Percentiles rank a stretch among this genome's conserved stretches.
Conservation (phyloP, 2,329 filamentous ascomycete species). For the Pseudocercospora pini-densiflorae region DNA sequence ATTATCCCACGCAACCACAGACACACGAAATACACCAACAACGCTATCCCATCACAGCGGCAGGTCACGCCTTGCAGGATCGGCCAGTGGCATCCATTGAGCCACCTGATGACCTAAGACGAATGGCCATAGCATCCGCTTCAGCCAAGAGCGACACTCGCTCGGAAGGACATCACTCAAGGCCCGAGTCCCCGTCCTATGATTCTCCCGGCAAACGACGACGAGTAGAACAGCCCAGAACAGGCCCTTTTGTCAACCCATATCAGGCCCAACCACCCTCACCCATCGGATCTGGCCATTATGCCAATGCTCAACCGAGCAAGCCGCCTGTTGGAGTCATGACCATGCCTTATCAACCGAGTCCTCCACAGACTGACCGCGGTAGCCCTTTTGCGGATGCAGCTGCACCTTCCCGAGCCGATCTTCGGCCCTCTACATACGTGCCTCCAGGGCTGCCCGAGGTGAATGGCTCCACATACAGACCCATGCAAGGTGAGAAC, state of each 20-base stretch:
- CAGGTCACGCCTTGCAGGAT: constrained; percentile 19
- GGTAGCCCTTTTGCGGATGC: constrained; percentile 14
- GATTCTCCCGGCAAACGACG: constrained; percentile 18
- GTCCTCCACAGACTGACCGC: constrained; percentile 2
- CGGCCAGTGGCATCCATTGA: constrained; percentile 33
- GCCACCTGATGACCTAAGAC: constrained; percentile 25
- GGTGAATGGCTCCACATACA: background rate
- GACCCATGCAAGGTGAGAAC: constrained; percentile 3
- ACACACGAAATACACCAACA: constrained; percentile 3
- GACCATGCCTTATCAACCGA: constrained; percentile 1
- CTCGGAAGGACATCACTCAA: constrained; percentile 16
- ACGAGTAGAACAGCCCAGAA: constrained; percentile 11
- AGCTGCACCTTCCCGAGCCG: background rate
- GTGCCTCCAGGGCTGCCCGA: background rate
- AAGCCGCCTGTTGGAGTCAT: background rate
- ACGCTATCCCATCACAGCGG: constrained; percentile 10
- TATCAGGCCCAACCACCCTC: constrained; percentile 7
- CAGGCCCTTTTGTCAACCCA: background rate
- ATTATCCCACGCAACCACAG: background rate
- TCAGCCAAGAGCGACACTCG: constrained; percentile 1
- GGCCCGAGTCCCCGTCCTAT: constrained; percentile 18
- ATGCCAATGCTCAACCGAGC: background rate
- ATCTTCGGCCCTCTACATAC: constrained; percentile 1
- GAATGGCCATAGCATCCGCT: constrained; percentile 22
- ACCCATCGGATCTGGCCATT: background rate